Evolutionary conservation across 108 stramenopile genomes (phyloP), one percentile per base, ranked within the genome.

Genomic region (Cyclotella kingstonii): DNA sequence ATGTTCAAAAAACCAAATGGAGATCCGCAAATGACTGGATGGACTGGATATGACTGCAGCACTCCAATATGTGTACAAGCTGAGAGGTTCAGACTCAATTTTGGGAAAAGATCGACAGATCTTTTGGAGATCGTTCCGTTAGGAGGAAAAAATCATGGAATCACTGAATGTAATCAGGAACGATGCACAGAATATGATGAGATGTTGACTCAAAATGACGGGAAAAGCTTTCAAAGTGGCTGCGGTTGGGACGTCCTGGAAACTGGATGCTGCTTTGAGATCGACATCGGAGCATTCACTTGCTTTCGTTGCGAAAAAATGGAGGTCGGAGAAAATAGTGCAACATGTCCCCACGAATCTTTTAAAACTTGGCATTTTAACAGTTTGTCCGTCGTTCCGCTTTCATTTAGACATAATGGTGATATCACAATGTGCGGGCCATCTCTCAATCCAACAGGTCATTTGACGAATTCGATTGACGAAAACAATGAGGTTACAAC

Each of bases 1-100:
- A 29, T 87, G 11, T 94, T 86, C 62, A 63, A 81, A 23, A 80
- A 84, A 36, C 79, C 79, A 0, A 70, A 85, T 46, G 93, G 87
- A 7, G 74, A 84, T 54, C 85, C 91, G 0, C 91, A 92, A 59
- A 23, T 73, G 61, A 93, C 91, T 5, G 93, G 93, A 3, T 95
- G 89, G 87, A 95, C 93, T 40, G 90, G 93, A 6, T 94, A 84
- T 45, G 90, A 94, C 58, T 80, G 75, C 46, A 49, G 33, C 39
- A 64, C 57, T 5, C 93, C 93, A 10, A 93, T 95, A 8, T 95
- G 93, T 69, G 84, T 85, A 3, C 89, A 90, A 60, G 84, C 84
- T 15, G 82, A 89, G 47, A 59, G 54, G 25, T 89, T 85, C 46
- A 54, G 66, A 19, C 68, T 75, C 39, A 84, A 89, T 65, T 70